Base-by-base conservation (phyloP, 2,329 filamentous ascomycete genomes). In the Magnaporthiopsis poae region DNA sequence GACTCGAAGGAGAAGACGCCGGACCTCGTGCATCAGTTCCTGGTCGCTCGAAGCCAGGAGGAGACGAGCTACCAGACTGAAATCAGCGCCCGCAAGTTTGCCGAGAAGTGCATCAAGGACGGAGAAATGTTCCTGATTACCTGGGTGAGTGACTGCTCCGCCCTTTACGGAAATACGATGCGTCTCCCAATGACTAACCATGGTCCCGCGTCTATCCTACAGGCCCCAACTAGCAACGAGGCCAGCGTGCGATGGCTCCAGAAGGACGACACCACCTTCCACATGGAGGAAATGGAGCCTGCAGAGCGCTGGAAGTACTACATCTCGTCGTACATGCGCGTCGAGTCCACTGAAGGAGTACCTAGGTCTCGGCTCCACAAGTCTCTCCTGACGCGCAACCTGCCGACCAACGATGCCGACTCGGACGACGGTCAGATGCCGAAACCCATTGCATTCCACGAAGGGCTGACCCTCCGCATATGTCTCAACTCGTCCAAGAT, bases 1-100 rank as follows among this genome's bases (percentile, higher is more conserved):
- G 95, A 99, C 72, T 84, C 86, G 62, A 96, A 96, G 79, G 95
- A 99, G 75, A 96, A 95, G 83, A 96, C 91, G 56, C 87, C 90
- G 5, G 93, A 98, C 68, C 90, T 99, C 68, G 89, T 96, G 71
- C 88, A 91, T 69, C 86, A 96, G 64, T 99, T 96, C 79, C 87
- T 92, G 74, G 85, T 86, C 70, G 92, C 92, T 75, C 88, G 94
- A 5, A 86, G 90, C 65, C 89, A 88, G 74, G 90, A 94, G 25
- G 90, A 92, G 74, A 96, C 92, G 0, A 96, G 92, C 64, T 94
- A 92, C 72, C 89, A 95, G 76, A 88, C 89, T 36, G 94, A 98
- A 80, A 91, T 96, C 68, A 91, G 90, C 73, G 92, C 94, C 68
- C 88, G 94, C 68, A 96, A 96, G 77, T 91, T 92, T 74, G 92